These are phyloP conservation scores for Pseudogymnoascus sp. DNA, from an alignment of 2,329 filamentous ascomycete genomes.

Conservation along the genomic window DNA sequence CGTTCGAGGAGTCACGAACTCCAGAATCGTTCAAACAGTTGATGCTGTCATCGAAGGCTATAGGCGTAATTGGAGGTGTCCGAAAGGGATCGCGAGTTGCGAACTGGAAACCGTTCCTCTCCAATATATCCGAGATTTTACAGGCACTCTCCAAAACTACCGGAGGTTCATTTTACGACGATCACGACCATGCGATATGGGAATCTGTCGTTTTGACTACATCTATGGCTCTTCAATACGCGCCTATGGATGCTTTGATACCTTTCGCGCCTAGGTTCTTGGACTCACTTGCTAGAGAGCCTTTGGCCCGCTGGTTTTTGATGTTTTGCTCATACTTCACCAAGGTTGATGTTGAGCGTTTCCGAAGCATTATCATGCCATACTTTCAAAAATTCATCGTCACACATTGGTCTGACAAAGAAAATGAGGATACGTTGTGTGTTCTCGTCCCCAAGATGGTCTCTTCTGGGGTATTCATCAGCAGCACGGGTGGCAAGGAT, in stretches of 20 bases:
- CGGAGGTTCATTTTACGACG: conserved; percentile 21
- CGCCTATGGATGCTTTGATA: conserved; percentile 72
- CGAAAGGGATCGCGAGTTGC: conserved; percentile 68
- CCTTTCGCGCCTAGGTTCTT: conserved; percentile 59
- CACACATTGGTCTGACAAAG: conserved; percentile 60
- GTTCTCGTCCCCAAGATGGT: conserved; percentile 61
- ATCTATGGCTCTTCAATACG: conserved; percentile 64
- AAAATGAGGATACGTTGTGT: conserved; percentile 61
- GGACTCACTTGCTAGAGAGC: conserved; percentile 55
- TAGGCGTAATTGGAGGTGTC: conserved; percentile 69
- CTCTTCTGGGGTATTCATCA: conserved; percentile 46
- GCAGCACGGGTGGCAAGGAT: conserved; percentile 42
- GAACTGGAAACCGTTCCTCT: conserved; percentile 62
- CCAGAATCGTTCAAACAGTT: conserved; percentile 34
- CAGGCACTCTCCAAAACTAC: conserved; percentile 37
- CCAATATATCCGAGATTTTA: conserved; percentile 47
- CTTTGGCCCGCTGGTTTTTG: conserved; percentile 66
- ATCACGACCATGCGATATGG: conserved; percentile 44
- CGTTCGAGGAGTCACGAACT: conserved; percentile 30
- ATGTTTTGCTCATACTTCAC: conserved; percentile 78
- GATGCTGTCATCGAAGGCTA: conserved; percentile 46
- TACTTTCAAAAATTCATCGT: conserved; percentile 73
- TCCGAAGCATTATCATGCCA: conserved; percentile 68
- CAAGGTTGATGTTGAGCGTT: conserved; percentile 64
- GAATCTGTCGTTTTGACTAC: conserved; percentile 47